Conservation (phyloP, 2,329 filamentous ascomycete species). For the Helotiales sp. region DNA sequence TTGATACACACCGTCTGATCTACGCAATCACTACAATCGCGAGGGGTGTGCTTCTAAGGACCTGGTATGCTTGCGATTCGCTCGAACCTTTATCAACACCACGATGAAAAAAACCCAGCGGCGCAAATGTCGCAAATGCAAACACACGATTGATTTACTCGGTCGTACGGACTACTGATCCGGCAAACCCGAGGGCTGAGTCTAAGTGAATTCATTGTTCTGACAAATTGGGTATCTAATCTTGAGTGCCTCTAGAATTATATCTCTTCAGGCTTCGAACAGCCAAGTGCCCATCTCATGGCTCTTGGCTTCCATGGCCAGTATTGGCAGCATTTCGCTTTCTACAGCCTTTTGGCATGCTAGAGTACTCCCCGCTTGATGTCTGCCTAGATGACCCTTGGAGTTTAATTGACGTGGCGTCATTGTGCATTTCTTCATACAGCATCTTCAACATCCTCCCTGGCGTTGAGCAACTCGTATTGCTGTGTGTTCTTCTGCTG, state of each 20-base stretch:
- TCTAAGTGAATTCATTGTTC: not conserved
- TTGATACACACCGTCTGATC: not conserved
- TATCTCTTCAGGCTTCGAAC: not conserved
- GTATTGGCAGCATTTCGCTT: not conserved
- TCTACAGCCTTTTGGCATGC: not conserved
- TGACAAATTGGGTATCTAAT: conserved; percentile 4
- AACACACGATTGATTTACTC: not conserved
- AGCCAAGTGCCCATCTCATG: not conserved
- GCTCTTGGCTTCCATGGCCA: not conserved
- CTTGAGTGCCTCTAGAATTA: no score
- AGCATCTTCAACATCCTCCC: not conserved
- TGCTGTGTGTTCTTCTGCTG: conserved; percentile 1
- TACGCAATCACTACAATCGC: no score
- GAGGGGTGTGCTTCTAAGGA: no score
- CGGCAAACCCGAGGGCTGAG: not conserved
- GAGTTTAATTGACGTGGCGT: not conserved
- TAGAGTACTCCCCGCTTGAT: not conserved
- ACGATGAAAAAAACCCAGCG: not conserved
- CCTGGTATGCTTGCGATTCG: no score
- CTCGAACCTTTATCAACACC: no score
- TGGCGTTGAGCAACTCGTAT: conserved; percentile 9
- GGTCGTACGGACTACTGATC: not conserved
- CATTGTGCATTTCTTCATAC: not conserved
- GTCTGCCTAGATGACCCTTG: not conserved
- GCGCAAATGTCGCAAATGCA: not conserved